A percentile compares a stretch with the other conserved stretches of the same genome.
phyloP scores from a whole-genome alignment of 73 alveolate species.

The Vitrella brassicaformis region DNA sequence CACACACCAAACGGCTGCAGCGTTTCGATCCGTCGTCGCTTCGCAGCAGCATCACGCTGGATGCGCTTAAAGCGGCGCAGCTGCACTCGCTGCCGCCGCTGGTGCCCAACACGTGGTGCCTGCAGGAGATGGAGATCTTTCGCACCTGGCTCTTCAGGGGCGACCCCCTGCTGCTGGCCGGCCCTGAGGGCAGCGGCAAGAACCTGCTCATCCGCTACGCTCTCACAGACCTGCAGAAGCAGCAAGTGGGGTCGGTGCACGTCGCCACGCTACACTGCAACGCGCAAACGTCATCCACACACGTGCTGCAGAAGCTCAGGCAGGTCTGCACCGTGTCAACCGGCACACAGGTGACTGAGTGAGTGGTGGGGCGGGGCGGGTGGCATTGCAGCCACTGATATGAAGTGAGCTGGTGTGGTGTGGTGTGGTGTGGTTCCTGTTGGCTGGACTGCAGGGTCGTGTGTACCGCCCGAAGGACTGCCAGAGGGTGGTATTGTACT shows the following conservation, averaged over 20 bases:
- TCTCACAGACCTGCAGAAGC: slow-evolving; percentile 72
- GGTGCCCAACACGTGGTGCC: slow-evolving; percentile 39
- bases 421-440: no score
- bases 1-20: no score
- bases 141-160: slow-evolving; percentile 32
- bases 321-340: slow-evolving; percentile 74
- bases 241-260: slow-evolving; percentile 13
- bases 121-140: slow-evolving; percentile 19
- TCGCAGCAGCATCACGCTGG: no score
- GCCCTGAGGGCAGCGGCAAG: slow-evolving; percentile 99
- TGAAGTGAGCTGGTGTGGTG: no score
- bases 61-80: no score
- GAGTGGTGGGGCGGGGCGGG: background rate
- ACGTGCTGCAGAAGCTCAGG: slow-evolving; percentile 89
- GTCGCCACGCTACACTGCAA: slow-evolving; percentile 70
- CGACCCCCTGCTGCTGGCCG: slow-evolving; percentile 94
- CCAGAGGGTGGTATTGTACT: slow-evolving; percentile 78
- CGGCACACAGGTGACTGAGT: slow-evolving; percentile 3
- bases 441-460: slow-evolving; percentile 86
- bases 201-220: slow-evolving; percentile 81
- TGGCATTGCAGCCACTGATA: no score
- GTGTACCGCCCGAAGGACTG: slow-evolving; percentile 91
- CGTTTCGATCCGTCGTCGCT: no score
- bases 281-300: slow-evolving; percentile 70
- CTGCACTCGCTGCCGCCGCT: background rate